These are phyloP conservation scores for Caryopteris hybrid DNA, from an alignment of 305 asterid species.

Conservation along the genomic window DNA sequence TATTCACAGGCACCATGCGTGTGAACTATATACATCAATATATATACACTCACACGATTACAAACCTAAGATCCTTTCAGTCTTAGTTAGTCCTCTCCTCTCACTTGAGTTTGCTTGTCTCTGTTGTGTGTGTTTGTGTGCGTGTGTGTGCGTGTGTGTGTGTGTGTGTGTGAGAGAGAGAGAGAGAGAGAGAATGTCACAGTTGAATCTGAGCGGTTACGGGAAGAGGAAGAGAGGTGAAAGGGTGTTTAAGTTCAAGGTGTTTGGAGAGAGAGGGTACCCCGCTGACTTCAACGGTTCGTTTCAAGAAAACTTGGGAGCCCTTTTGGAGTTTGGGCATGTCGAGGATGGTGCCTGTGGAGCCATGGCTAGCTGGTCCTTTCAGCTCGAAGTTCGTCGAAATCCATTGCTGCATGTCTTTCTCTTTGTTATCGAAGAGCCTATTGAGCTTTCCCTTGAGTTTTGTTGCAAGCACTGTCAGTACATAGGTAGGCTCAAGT, in stretches of 20 bases:
- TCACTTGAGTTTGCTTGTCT: too few species aligned
- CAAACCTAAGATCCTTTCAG: not conserved
- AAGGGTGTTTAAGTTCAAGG: conserved; percentile 77
- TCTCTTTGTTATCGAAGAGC: conserved; percentile 79
- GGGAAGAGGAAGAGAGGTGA: conserved; percentile 79
- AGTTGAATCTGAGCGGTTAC: conserved; percentile 52
- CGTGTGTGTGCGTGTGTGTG: too few species aligned
- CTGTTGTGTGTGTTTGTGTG: too few species aligned
- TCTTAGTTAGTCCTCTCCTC: conserved; percentile 19
- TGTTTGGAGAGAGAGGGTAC: conserved; percentile 66
- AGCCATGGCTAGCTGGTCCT: conserved; percentile 64
- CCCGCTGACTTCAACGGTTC: conserved; percentile 66
- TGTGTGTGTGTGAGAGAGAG: too few species aligned
- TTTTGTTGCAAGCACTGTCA: conserved; percentile 78
- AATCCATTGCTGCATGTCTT: conserved; percentile 57
- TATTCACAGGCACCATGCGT: conserved; percentile 58
- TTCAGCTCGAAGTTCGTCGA: conserved; percentile 77
- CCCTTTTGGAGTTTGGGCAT: conserved; percentile 69
- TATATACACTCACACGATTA: not conserved
- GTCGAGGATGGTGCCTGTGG: conserved; percentile 48
- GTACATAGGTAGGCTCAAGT: conserved; percentile 42
- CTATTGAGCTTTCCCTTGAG: conserved; percentile 54
- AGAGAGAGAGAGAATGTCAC: conserved; percentile 34
- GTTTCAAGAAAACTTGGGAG: conserved; percentile 58
- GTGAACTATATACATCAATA: conserved; percentile 29